Evolutionary conservation across 2,329 filamentous ascomycete genomes (phyloP).

Genomic region (Diaporthe sp.): DNA sequence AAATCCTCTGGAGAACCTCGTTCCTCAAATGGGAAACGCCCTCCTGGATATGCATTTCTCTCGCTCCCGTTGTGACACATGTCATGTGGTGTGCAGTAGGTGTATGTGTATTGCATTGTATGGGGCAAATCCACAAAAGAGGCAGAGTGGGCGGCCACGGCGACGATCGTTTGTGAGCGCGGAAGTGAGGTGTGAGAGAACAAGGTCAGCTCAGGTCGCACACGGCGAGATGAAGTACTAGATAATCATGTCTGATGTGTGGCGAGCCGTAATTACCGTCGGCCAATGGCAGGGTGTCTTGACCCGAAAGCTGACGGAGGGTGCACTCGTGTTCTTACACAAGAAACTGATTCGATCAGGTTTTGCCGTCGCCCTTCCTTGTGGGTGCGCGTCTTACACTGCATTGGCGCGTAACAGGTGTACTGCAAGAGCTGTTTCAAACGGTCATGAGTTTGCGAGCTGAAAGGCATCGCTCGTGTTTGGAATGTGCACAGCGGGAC

Average conservation of each 20-base stretch:
- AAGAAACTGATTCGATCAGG: not conserved
- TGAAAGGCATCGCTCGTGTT: not conserved
- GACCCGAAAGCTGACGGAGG: conserved; percentile 34
- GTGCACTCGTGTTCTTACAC: conserved; percentile 6
- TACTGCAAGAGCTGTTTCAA: conserved; percentile 29
- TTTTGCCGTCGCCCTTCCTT: not conserved
- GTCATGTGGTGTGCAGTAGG: not conserved
- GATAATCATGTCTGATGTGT: conserved; percentile 33
- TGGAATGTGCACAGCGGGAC: not conserved
- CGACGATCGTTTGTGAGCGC: not conserved
- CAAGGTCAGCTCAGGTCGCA: conserved; percentile 21
- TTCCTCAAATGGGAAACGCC: not conserved
- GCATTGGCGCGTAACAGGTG: conserved; percentile 16
- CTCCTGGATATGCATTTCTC: not conserved
- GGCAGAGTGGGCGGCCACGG: not conserved
- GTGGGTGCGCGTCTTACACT: not conserved
- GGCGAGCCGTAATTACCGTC: conserved; percentile 35
- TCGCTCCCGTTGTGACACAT: not conserved
- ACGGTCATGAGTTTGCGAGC: conserved; percentile 21
- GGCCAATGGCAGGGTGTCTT: conserved; percentile 30
- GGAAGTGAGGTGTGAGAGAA: not conserved
- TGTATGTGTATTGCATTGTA: not conserved
- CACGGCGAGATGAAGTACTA: conserved; percentile 3
- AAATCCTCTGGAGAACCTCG: too few species aligned
- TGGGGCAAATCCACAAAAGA: not conserved